Percentiles rank a stretch among this genome's conserved stretches.
Evolutionary conservation across 345 rosid species (phyloP).

Genomic region (Citrus sinensis): DNA sequence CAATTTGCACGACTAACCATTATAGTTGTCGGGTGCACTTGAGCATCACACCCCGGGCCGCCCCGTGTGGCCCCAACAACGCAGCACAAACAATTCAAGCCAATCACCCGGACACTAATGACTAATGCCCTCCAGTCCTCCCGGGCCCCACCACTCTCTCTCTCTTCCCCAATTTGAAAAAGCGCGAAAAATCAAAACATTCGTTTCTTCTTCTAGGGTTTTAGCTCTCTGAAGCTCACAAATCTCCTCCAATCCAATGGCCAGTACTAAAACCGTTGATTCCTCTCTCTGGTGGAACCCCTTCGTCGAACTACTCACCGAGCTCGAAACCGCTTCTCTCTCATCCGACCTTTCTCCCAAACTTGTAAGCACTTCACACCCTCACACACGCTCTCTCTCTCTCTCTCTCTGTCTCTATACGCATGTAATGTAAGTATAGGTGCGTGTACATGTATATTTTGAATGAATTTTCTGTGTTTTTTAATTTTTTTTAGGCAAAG

Average conservation of each 20-base stretch:
- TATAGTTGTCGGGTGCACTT: too few species aligned
- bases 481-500: constrained; percentile 43
- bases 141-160: not conserved
- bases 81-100: not conserved
- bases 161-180: not conserved
- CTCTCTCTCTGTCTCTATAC: not conserved
- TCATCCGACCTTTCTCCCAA: constrained; percentile 52
- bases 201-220: constrained; percentile 37
- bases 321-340: constrained; percentile 58
- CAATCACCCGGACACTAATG: not conserved
- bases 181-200: constrained; percentile 17
- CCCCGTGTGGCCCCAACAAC: too few species aligned
- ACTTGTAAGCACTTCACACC: constrained; percentile 30
- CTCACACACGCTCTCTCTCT: not conserved
- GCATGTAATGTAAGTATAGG: not conserved
- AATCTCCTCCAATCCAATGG: constrained; percentile 40
- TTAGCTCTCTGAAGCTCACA: constrained; percentile 11
- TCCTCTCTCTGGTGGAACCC: constrained; percentile 83
- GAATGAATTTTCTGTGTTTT: not conserved
- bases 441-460: not conserved
- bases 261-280: constrained; percentile 54
- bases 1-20: too few species aligned
- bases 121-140: too few species aligned
- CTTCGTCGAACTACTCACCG: constrained; percentile 57
- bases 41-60: not conserved